A percentile compares a stretch with the other conserved stretches of the same genome.
Evolutionary conservation across 2,329 filamentous ascomycete species (phyloP).

Genomic region (Apiospora saccharicola): DNA sequence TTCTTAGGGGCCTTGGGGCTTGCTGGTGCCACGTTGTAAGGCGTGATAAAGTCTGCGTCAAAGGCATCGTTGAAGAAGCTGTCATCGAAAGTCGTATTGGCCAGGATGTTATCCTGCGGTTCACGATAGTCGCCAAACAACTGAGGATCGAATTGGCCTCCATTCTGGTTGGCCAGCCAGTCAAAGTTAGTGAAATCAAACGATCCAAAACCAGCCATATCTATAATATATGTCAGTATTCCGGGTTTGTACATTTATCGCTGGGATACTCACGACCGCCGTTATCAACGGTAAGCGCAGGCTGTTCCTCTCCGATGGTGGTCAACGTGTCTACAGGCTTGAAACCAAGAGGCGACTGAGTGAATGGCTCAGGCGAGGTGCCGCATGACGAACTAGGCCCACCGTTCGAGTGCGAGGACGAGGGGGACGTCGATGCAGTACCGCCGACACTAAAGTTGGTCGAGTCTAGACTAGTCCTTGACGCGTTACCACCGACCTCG

Average conservation of each 20-base stretch:
- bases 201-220: slow-evolving; percentile 47
- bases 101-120: slow-evolving; percentile 80
- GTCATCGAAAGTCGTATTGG: slow-evolving; percentile 74
- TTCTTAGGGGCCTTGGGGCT: slow-evolving; percentile 55
- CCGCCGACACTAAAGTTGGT: slow-evolving; percentile 54
- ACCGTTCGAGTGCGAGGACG: slow-evolving; percentile 66
- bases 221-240: slow-evolving; percentile 33
- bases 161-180: slow-evolving; percentile 81
- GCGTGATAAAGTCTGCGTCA: slow-evolving; percentile 80
- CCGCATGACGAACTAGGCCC: slow-evolving; percentile 73
- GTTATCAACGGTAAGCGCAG: slow-evolving; percentile 48
- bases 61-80: slow-evolving; percentile 78
- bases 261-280: slow-evolving; percentile 58
- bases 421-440: slow-evolving; percentile 70
- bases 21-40: slow-evolving; percentile 71
- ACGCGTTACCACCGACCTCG: slow-evolving; percentile 53
- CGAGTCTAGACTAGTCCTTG: slow-evolving; percentile 60
- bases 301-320: slow-evolving; percentile 72
- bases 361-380: slow-evolving; percentile 79
- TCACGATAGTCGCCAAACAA: slow-evolving; percentile 94
- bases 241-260: slow-evolving; percentile 43
- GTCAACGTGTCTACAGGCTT: slow-evolving; percentile 69
- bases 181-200: slow-evolving; percentile 68
- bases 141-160: slow-evolving; percentile 87
- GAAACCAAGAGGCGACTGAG: slow-evolving; percentile 72